Base-by-base conservation (phyloP, 306 rosid genomes). In the Luffa acutangula region DNA sequence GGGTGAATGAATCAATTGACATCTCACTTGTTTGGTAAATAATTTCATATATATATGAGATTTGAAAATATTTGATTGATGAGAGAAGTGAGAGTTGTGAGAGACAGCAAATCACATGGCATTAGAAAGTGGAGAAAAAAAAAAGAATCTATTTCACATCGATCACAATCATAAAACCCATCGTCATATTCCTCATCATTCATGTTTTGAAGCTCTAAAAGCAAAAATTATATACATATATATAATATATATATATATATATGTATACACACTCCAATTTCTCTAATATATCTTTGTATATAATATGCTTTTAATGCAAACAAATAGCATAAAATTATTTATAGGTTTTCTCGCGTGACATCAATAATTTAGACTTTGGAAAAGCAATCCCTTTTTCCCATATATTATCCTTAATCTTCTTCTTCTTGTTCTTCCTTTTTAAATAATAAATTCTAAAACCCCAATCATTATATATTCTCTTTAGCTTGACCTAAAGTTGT, bases 381-480 rank as follows among this genome's bases (percentile, higher is more conserved):
- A 70, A 70, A 70, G 54, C 54, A 70, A 43, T n/a, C 56, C 34
- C 53, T 70, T 70, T 70, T 70, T 42, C 34, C 75, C 10, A 37
- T 65, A 65, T 58, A 25, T 7, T 33, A 59, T 31, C 18, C 51
- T 67, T 67, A 42, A 67, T 41, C 9, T 12, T 62, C 69, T 34
- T 62, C 69, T 62, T 67, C 42, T 3, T 67, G 33, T 34, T 12
- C 33, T 62, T 36, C 9, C 43, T 34, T 63, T 33, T 62, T 56
- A 1, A 66, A 25, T 66, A 66, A 72, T n/a, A n/a, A n/a, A n/a
- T 72, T 72, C 77, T 25, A 48, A 71, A 66, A 48, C 58, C 31
- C 58, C 77, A 72, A 45, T 72, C 42, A 72, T 72, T 72, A 72
- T 72, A 72, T 72, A 48, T 72, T 72, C 77, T 45, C 77, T 72